Evolutionary conservation across 2,329 filamentous ascomycete genomes (phyloP).

Genomic region (Diaporthe sp.): DNA sequence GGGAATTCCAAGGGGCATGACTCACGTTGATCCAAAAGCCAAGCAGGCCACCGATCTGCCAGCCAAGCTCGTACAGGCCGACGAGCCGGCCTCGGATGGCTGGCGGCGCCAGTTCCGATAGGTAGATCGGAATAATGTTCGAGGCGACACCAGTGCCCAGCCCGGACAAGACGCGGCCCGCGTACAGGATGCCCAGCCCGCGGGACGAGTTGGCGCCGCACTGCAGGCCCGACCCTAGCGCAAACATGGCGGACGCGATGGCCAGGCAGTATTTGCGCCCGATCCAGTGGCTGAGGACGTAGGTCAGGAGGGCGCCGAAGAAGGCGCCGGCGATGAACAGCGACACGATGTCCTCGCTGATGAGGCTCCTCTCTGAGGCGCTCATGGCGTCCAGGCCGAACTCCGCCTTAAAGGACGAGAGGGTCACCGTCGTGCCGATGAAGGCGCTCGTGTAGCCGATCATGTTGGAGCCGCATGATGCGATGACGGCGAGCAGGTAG

Average conservation of each 20-base stretch:
- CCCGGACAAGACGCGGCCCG: conserved; percentile 73
- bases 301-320: conserved; percentile 82
- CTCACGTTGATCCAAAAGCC: conserved; percentile 73
- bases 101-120: conserved; percentile 72
- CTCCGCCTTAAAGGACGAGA: conserved; percentile 77
- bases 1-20: neutral
- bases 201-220: conserved; percentile 72
- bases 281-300: conserved; percentile 74
- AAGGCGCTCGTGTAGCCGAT: conserved; percentile 80
- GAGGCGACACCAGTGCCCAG: conserved; percentile 74
- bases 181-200: conserved; percentile 74
- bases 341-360: conserved; percentile 83
- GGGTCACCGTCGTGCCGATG: conserved; percentile 81
- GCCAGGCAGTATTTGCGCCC: conserved; percentile 77
- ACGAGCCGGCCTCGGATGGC: conserved; percentile 75
- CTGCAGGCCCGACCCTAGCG: conserved; percentile 80
- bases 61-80: conserved; percentile 76
- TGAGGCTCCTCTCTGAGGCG: conserved; percentile 63
- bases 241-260: conserved; percentile 73
- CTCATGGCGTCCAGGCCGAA: conserved; percentile 73
- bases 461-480: conserved; percentile 69
- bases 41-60: conserved; percentile 74
- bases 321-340: conserved; percentile 88
- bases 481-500: conserved; percentile 66
- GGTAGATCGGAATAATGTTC: conserved; percentile 75